Evolutionary conservation across 495 filamentous ascomycete species (phyloP), one percentile per base, ranked within the genome.

Genomic region (Rhypophila decipiens): DNA sequence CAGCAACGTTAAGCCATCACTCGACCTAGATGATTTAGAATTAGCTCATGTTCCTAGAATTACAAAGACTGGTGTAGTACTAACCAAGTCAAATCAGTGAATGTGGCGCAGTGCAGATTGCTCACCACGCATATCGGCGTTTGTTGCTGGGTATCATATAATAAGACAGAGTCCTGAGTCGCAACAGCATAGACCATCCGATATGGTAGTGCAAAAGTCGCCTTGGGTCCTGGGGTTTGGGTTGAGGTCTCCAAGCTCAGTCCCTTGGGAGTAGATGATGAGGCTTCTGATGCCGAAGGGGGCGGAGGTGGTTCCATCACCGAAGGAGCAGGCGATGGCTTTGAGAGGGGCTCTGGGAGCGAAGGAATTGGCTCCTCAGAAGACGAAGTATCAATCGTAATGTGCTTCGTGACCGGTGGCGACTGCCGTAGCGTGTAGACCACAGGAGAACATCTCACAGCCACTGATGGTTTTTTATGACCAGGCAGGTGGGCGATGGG

Each of bases 391-490:
- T 97, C 93, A 31, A 99, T 82, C 2, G 88, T 95, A 60, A 99
- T 94, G 50, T 95, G 80, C 47, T 85, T 88, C 2, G 87, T 95
- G 31, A 78, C 66, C 33, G 83, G 80, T 2, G 75, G 71, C 0
- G 71, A 66, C 56, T 85, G 78, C 38, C 91, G 82, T 42, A 90
- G 70, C 4, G 84, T 88, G 62, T 96, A 99, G 53, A 85, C 82
- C 2, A 96, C 66, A 0, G 94, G 90, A 2, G 91, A 99, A 65
- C 93, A 99, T 61, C 86, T 85, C 38, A 99, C 87, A 3, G 88
- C 94, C 11, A 99, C 87, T 1, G 94, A 99, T 8, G 94, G 91
- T 61, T 99, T 99, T 73, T 96, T 99, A 57, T 96, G 91, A 1
- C 93, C 94, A 0, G 94, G 94, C 24, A 99, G 77, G 68, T 96